Percentiles rank a stretch among this genome's conserved stretches.
These are phyloP conservation scores for Bryoglossum gracile DNA, from an alignment of 495 filamentous ascomycete genomes.

Conservation along the genomic window DNA sequence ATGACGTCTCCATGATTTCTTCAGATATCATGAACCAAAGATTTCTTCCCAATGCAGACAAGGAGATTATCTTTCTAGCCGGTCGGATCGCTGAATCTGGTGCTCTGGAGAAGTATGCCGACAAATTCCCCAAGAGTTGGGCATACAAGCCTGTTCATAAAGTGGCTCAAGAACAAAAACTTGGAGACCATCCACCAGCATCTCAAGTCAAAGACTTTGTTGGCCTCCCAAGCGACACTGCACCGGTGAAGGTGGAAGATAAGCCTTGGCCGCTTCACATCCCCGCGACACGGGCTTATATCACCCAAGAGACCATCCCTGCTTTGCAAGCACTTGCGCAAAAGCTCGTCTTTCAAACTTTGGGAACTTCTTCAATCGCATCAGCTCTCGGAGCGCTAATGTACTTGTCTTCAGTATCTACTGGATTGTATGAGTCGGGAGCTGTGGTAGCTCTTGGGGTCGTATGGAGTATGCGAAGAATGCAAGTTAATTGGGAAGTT, in stretches of 20 bases:
- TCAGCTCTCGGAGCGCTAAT: constrained; percentile 38
- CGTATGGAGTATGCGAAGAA: constrained; percentile 60
- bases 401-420: constrained; percentile 30
- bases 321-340: constrained; percentile 75
- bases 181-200: constrained; percentile 7
- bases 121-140: constrained; percentile 7
- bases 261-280: constrained; percentile 40
- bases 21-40: constrained; percentile 63
- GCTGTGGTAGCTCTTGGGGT: constrained; percentile 73
- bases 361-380: constrained; percentile 63
- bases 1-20: constrained; percentile 78
- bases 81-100: constrained; percentile 72
- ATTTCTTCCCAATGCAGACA: constrained; percentile 73
- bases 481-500: constrained; percentile 75
- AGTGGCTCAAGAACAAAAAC: background rate
- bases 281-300: constrained; percentile 47
- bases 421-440: constrained; percentile 63
- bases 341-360: constrained; percentile 65
- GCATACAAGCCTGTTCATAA: constrained; percentile 15
- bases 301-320: constrained; percentile 59
- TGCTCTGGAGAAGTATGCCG: constrained; percentile 26
- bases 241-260: background rate
- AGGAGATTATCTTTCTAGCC: constrained; percentile 67
- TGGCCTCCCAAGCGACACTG: constrained; percentile 31
- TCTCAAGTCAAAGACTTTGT: constrained; percentile 9